phyloP scores from a whole-genome alignment of 139 green algal species.

The Coccomyxa sp. region DNA sequence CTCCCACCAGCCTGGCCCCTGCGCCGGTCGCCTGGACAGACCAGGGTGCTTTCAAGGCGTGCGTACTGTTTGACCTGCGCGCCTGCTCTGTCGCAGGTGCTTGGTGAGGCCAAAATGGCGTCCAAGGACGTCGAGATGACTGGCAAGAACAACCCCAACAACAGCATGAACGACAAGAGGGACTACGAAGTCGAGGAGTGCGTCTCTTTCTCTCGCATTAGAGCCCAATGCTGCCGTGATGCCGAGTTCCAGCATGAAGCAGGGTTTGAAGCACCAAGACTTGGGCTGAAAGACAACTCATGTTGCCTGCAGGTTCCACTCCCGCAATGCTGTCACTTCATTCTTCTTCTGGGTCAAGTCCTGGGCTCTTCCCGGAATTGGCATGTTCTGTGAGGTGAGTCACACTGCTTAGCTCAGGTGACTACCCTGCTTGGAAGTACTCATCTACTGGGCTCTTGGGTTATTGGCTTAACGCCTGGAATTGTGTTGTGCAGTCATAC shows the following conservation, averaged over 20 bases:
- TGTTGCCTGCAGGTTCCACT: background rate
- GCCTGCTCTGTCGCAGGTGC: background rate
- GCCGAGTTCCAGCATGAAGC: background rate
- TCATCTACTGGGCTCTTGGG: background rate
- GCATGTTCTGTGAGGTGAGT: conserved; percentile 28
- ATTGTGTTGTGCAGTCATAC: conserved; percentile 19
- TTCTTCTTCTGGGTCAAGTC: conserved; percentile 4
- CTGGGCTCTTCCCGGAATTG: conserved; percentile 20
- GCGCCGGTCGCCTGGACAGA: too few species aligned
- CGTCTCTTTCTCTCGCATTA: background rate
- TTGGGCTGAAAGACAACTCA: background rate
- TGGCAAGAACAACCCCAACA: background rate
- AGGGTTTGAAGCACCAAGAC: background rate
- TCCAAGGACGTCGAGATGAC: background rate
- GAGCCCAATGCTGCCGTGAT: background rate
- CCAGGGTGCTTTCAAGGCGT: too few species aligned
- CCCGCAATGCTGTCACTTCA: background rate
- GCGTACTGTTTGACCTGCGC: too few species aligned
- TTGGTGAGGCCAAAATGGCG: background rate
- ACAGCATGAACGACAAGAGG: background rate
- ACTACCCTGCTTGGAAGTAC: background rate
- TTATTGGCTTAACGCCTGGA: background rate
- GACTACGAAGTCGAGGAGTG: background rate
- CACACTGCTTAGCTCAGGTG: background rate
- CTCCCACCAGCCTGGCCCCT: too few species aligned